These are phyloP conservation scores for Fusarium sp. DNA, from an alignment of 2,329 filamentous ascomycete genomes.

Conservation along the genomic window DNA sequence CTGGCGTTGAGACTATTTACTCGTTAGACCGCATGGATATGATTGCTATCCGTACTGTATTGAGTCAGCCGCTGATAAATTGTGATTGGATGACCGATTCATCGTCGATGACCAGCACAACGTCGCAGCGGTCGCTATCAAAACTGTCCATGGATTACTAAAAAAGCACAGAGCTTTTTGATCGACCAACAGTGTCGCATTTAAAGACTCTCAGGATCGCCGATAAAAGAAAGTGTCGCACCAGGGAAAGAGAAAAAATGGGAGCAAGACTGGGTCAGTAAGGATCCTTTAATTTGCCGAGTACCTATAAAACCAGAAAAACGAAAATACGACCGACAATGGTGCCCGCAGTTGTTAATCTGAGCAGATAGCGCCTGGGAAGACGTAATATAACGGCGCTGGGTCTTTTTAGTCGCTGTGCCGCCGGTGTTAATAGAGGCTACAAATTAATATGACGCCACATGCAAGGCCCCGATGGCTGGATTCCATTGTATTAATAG, in stretches of 20 bases:
- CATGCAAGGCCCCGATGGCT: background rate
- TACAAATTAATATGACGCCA: constrained; percentile 14
- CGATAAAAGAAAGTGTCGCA: constrained; percentile 28
- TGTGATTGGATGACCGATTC: background rate
- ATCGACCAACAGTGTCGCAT: constrained; percentile 23
- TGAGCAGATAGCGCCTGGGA: background rate
- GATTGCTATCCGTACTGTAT: background rate
- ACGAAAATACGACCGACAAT: background rate
- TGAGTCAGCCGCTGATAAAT: background rate
- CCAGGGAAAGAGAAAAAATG: constrained; percentile 19
- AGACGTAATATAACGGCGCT: background rate
- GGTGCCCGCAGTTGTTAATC: background rate
- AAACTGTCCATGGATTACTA: background rate
- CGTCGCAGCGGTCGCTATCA: background rate
- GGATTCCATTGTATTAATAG: constrained; percentile 5
- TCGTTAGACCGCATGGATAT: background rate
- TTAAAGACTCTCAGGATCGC: constrained; percentile 10
- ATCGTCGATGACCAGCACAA: constrained; percentile 21
- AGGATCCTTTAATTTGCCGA: constrained; percentile 33
- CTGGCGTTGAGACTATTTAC: background rate
- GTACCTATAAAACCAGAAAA: background rate
- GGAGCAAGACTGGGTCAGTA: constrained; percentile 27
- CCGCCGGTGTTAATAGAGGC: constrained; percentile 13
- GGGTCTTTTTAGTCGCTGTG: constrained; percentile 13
- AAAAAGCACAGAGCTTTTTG: constrained; percentile 15